Conservation (phyloP, 2,329 filamentous ascomycete genomes). For the Curvularia lunata region DNA sequence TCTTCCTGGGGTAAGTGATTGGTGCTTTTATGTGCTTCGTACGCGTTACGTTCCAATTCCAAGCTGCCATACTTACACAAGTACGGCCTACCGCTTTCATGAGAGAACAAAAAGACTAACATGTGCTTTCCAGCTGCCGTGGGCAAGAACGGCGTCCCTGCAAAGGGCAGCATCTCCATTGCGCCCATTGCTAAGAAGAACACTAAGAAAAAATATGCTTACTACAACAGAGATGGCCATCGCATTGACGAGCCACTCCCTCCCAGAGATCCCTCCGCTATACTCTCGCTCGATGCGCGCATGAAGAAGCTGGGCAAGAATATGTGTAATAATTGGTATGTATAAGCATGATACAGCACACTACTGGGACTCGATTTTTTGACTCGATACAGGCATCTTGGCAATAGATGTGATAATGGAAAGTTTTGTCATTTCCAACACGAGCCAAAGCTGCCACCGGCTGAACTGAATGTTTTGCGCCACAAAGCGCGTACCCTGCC, state of each 20-base stretch:
- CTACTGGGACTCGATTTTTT: not conserved
- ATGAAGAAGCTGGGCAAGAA: slow-evolving; percentile 42
- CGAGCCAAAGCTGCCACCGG: slow-evolving; percentile 47
- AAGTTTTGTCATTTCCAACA: slow-evolving; percentile 54
- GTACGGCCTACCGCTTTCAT: not conserved
- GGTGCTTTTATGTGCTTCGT: not conserved
- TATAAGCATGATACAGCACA: not conserved
- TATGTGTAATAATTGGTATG: slow-evolving; percentile 43
- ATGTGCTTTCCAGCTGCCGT: slow-evolving; percentile 50
- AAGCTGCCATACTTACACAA: not conserved
- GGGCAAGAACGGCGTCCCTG: slow-evolving; percentile 44
- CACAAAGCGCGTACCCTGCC: slow-evolving; percentile 51
- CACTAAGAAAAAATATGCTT: slow-evolving; percentile 46
- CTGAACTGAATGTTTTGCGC: slow-evolving; percentile 50
- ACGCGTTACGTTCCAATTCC: not conserved
- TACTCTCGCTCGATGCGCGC: slow-evolving; percentile 36
- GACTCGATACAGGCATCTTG: slow-evolving; percentile 29
- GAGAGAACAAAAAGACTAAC: slow-evolving; percentile 4
- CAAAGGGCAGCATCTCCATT: slow-evolving; percentile 49
- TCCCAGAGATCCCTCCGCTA: slow-evolving; percentile 33
- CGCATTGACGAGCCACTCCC: slow-evolving; percentile 52
- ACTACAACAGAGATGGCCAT: slow-evolving; percentile 53
- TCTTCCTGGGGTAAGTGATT: slow-evolving; percentile 27
- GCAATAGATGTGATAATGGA: slow-evolving; percentile 49
- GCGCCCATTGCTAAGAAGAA: slow-evolving; percentile 31